Base-by-base conservation (phyloP, 768 basidiomycete genomes). In the Galerina marginata region DNA sequence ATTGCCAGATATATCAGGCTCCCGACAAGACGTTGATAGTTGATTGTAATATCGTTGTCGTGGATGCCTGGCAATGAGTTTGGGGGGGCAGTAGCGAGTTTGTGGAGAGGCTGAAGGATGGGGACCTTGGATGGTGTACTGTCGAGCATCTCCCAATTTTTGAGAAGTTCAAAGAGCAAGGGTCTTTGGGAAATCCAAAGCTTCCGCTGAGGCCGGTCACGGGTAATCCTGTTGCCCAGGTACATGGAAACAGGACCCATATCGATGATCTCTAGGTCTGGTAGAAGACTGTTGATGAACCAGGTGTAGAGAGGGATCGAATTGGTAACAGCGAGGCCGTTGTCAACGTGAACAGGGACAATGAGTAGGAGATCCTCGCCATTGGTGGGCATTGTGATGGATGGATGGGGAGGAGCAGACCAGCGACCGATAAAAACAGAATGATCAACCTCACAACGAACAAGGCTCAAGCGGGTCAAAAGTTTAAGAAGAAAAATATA, bases 1-100 rank as follows among this genome's bases (percentile, higher is more conserved):
- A 75, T 54, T 2, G 75, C 63, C 0, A 75, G 58, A 52, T 75
- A 77, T 5, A 70, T 71, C 0, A 76, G 38, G 1, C 52, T 69
- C 2, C 71, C 72, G 0, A 76, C 66, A 0, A 77, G 54, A 0
- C 51, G 20, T 40, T 67, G 62, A 39, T 66, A 75, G 1, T 62
- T 53, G 0, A 45, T 42, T n/a, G 14, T 64, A 15, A 71, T 20
- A 2, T 70, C 60, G 2, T 40, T 20, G 26, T 69, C 64, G 20
- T 14, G 3, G 14, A 68, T 56, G n/a, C 59, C 56, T 1, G 66
- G 67, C 0, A 69, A 53, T 9, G 61, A 29, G 38, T 61, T 61
- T 5, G 65, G 47, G 1, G 60, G 59, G 0, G 52, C 49, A 2
- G 42, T 16, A 12, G 64, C 58, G 11, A 56, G 38, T 23, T 42